These are phyloP conservation scores for Eucalyptus polybractea DNA, from an alignment of 345 rosid species.

Conservation along the genomic window DNA sequence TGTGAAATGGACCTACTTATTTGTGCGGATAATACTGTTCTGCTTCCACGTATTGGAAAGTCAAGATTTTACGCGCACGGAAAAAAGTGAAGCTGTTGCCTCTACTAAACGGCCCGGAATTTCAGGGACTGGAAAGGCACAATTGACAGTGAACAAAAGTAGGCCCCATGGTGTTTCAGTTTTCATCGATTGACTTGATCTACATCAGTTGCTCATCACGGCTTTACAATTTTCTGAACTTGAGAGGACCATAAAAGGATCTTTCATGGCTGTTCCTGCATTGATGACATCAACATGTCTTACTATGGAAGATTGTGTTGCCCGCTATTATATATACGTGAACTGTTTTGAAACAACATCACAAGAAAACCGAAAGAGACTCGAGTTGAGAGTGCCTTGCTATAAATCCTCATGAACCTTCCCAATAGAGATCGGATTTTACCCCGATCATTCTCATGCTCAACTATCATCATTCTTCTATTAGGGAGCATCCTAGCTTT, in stretches of 20 bases:
- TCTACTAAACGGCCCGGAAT: too few species aligned
- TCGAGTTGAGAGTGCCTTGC: fast-evolving
- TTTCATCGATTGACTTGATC: too few species aligned
- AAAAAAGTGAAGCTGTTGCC: too few species aligned
- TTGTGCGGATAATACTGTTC: too few species aligned
- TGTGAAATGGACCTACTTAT: too few species aligned
- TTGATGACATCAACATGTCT: not conserved
- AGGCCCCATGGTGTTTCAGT: too few species aligned
- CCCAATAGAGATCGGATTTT: fast-evolving
- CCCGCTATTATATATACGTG: fast-evolving
- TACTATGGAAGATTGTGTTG: fast-evolving
- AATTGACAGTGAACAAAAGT: too few species aligned
- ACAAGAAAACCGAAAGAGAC: fast-evolving
- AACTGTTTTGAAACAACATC: fast-evolving
- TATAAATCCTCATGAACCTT: fast-evolving
- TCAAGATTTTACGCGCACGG: too few species aligned
- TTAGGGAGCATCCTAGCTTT: not conserved
- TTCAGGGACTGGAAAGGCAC: too few species aligned
- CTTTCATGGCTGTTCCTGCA: not conserved
- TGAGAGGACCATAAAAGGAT: not conserved
- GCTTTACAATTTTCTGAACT: not conserved
- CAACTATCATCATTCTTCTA: not conserved
- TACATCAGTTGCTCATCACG: not conserved
- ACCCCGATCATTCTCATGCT: fast-evolving
- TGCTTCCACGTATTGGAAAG: too few species aligned